phyloP scores from a whole-genome alignment of 2,329 filamentous ascomycete species.

The Botrytis paeoniae region DNA sequence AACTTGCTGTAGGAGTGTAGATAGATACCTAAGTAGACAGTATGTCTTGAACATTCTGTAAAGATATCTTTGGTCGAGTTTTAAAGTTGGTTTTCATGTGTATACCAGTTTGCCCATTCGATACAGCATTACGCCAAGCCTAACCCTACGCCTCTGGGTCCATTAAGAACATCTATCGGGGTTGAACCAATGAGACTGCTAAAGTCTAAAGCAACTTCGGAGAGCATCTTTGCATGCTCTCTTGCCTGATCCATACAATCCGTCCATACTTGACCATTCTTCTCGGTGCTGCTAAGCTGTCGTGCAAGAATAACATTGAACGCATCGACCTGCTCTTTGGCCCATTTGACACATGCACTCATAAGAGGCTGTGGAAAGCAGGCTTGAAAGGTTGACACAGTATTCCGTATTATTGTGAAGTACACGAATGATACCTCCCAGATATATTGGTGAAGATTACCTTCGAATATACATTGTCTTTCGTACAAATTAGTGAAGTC shows the following conservation, averaged over 20 bases:
- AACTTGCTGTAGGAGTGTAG: not conserved
- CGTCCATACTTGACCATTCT: constrained; percentile 71
- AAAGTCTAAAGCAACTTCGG: constrained; percentile 88
- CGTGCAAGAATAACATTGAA: constrained; percentile 82
- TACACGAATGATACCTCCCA: constrained; percentile 95
- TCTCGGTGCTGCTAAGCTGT: constrained; percentile 83
- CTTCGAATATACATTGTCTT: constrained; percentile 92
- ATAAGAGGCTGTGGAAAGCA: constrained; percentile 86
- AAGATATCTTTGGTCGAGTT: not conserved
- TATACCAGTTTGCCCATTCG: not conserved
- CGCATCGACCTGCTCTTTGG: constrained; percentile 88
- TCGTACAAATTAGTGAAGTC: constrained; percentile 20
- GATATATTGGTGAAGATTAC: constrained; percentile 87
- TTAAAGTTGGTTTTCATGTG: not conserved
- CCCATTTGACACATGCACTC: constrained; percentile 96
- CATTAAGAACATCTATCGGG: constrained; percentile 20
- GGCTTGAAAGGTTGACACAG: constrained; percentile 79
- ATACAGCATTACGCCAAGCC: constrained; percentile 27
- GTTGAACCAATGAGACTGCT: constrained; percentile 71
- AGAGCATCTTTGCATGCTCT: constrained; percentile 75
- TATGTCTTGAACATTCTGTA: not conserved
- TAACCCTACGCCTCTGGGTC: constrained; percentile 44
- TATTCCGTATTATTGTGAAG: constrained; percentile 92
- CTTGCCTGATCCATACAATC: constrained; percentile 80
- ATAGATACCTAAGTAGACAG: not conserved